phyloP scores from a whole-genome alignment of 805 yeast species.

The Wickerhamia fluorescens region DNA sequence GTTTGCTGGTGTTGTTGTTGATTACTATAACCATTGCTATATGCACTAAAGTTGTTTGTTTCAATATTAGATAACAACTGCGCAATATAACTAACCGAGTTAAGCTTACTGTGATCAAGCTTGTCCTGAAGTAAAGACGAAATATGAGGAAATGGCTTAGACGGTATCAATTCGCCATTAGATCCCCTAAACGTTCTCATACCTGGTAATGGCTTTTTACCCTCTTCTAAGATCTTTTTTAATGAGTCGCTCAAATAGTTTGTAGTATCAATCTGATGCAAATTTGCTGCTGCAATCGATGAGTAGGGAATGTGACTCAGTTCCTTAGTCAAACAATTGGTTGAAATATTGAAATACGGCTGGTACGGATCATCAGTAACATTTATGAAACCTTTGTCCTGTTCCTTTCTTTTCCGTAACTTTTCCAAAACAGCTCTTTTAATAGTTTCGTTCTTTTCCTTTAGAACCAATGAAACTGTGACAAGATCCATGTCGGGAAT shows the following conservation, averaged over 20 bases:
- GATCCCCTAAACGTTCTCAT: conserved; percentile 41
- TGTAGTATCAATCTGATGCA: conserved; percentile 57
- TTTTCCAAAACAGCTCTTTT: conserved; percentile 82
- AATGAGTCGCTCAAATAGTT: conserved; percentile 41
- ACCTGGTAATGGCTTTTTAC: conserved; percentile 39
- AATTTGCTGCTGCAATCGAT: conserved; percentile 61
- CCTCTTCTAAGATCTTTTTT: conserved; percentile 37
- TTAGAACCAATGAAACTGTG: conserved; percentile 67
- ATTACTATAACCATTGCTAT: conserved; percentile 29
- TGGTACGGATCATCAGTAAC: conserved; percentile 80
- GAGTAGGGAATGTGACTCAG: conserved; percentile 70
- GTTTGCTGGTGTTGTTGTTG: conserved; percentile 10
- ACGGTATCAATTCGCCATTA: conserved; percentile 43
- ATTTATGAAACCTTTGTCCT: conserved; percentile 73
- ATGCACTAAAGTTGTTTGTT: conserved; percentile 32
- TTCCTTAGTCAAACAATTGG: conserved; percentile 44
- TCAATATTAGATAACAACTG: conserved; percentile 34
- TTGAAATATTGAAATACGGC: conserved; percentile 68
- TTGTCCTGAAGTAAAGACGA: conserved; percentile 31
- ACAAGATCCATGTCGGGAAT: conserved; percentile 89
- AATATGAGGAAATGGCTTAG: conserved; percentile 42
- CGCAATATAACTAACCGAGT: conserved; percentile 28
- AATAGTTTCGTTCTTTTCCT: conserved; percentile 71
- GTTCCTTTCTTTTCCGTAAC: conserved; percentile 61
- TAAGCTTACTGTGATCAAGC: conserved; percentile 13